Percentiles rank a stretch among this genome's conserved stretches.
These are phyloP conservation scores for Hemileia vastatrix DNA, from an alignment of 1,284 basidiomycete genomes.

Conservation along the genomic window DNA sequence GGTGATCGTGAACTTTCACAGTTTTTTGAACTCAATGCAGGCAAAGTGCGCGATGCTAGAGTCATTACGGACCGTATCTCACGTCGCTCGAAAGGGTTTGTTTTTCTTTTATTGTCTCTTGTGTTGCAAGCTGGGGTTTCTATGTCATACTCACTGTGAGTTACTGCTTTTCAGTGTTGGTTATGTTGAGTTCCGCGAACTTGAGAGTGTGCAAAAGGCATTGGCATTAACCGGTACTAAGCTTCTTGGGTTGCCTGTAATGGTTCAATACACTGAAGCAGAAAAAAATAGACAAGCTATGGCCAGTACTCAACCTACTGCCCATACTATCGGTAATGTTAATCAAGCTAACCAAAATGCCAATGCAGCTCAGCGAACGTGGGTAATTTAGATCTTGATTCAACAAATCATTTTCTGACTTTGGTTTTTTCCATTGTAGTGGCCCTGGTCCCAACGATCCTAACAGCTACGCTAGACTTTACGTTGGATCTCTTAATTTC, in stretches of 20 bases:
- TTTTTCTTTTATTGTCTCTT: slow-evolving; percentile 9
- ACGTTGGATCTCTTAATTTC: slow-evolving; percentile 92
- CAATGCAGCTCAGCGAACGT: slow-evolving; percentile 54
- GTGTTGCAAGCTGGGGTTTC: slow-evolving; percentile 22
- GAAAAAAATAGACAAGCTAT: slow-evolving; percentile 68
- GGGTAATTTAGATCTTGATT: slow-evolving; percentile 4
- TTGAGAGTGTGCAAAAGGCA: slow-evolving; percentile 84
- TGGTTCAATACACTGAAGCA: slow-evolving; percentile 89
- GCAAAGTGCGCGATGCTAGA: slow-evolving; percentile 82
- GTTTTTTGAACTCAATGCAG: slow-evolving; percentile 94
- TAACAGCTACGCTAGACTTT: slow-evolving; percentile 61
- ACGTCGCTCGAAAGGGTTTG: slow-evolving; percentile 86
- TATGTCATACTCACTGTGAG: background rate
- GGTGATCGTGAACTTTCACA: slow-evolving; percentile 91
- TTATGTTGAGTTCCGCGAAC: slow-evolving; percentile 86
- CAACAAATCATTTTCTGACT: slow-evolving; percentile 32
- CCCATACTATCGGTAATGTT: slow-evolving; percentile 4
- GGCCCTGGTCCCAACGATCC: slow-evolving; percentile 46
- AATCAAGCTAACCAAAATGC: background rate
- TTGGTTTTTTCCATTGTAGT: slow-evolving; percentile 15
- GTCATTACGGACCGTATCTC: slow-evolving; percentile 90
- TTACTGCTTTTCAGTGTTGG: slow-evolving; percentile 56
- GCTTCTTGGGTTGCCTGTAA: slow-evolving; percentile 94
- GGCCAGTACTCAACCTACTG: slow-evolving; percentile 26
- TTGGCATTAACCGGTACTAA: slow-evolving; percentile 79